These are phyloP conservation scores for Tricholoma saponaceum DNA, from an alignment of 768 basidiomycete genomes.

Conservation along the genomic window DNA sequence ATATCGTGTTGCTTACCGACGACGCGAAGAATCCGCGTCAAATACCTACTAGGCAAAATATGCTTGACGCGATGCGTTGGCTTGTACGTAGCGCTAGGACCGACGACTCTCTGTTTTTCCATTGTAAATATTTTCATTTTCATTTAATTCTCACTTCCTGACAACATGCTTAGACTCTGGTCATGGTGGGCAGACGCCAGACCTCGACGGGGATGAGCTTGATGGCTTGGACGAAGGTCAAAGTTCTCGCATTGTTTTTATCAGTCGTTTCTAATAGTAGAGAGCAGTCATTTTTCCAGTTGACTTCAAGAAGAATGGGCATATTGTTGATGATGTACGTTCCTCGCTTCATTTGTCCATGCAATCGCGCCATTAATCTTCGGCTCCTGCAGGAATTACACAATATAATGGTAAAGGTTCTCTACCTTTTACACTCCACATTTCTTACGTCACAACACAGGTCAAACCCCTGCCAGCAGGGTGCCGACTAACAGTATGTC, in stretches of 20 bases:
- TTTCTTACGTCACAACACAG: conserved; percentile 14
- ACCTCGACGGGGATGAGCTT: conserved; percentile 71
- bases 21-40: conserved; percentile 38
- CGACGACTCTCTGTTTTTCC: conserved; percentile 76
- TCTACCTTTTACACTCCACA: not conserved
- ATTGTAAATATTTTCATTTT: conserved; percentile 40
- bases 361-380: not conserved
- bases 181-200: conserved; percentile 89
- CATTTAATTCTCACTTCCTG: not conserved
- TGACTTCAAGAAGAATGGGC: conserved; percentile 72
- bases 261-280: not conserved
- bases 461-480: conserved; percentile 42
- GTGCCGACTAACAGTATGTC: conserved; percentile 49
- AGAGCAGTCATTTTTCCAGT: conserved; percentile 78
- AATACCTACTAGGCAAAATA: conserved; percentile 44
- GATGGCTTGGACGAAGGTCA: conserved; percentile 79
- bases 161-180: conserved; percentile 62
- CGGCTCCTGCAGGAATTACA: conserved; percentile 38
- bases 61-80: conserved; percentile 48
- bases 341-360: not conserved
- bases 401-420: conserved; percentile 37
- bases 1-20: conserved; percentile 71
- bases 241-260: not conserved
- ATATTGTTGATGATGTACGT: conserved; percentile 70
- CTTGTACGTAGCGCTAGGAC: conserved; percentile 64